Evolutionary conservation across 768 basidiomycete genomes (phyloP).

Genomic region (Mrakia frigida): DNA sequence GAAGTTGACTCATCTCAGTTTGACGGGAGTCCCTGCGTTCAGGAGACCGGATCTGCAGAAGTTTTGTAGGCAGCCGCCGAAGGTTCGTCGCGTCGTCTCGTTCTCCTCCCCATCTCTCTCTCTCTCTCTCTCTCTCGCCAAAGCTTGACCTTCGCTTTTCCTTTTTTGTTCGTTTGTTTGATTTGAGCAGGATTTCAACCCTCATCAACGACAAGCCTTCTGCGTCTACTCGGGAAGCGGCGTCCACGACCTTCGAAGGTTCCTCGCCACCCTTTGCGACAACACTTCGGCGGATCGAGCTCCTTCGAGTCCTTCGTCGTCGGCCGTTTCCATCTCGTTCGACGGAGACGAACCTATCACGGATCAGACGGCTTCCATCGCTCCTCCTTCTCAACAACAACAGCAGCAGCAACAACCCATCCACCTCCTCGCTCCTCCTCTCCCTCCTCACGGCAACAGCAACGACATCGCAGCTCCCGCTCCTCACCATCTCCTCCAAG

Average conservation of each 20-base stretch:
- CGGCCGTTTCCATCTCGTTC: conserved; percentile 7
- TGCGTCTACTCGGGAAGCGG: conserved; percentile 96
- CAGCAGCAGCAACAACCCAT: not conserved
- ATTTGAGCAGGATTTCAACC: conserved; percentile 93
- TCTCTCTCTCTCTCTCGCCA: not conserved
- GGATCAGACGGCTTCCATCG: not conserved
- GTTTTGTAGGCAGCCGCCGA: conserved; percentile 82
- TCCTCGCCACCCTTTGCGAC: conserved; percentile 46
- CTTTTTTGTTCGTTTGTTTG: not conserved
- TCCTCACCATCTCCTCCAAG: too few relatives aligned
- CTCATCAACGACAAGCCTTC: conserved; percentile 79
- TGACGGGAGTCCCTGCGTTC: conserved; percentile 96
- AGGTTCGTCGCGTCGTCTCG: conserved; percentile 51
- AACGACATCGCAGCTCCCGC: not conserved
- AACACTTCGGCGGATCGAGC: not conserved
- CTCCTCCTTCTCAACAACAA: not conserved
- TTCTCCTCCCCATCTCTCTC: not conserved
- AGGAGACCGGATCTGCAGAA: conserved; percentile 74
- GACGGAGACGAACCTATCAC: not conserved
- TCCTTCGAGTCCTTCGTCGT: not conserved
- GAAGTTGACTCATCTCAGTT: conserved; percentile 85
- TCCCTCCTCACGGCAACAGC: not conserved
- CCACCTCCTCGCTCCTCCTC: not conserved
- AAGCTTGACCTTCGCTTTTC: conserved; percentile 14
- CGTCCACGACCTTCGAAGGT: conserved; percentile 72